These are phyloP conservation scores for Daucus carota DNA, from an alignment of 129 eudicot species.

Conservation along the genomic window DH1_v3.0 NC_030381.2:35863501-35864000, in stretches of 20 bases:
- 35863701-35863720: background rate
- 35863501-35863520: background rate
- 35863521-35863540: background rate
- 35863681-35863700: background rate
- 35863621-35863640: background rate
- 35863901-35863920: constrained; percentile 42
- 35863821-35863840: constrained; percentile 73
- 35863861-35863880: constrained; percentile 61
- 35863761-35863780: background rate
- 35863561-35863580: background rate
- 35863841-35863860: constrained; percentile 52
- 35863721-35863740: too few relatives aligned
- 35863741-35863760: too few relatives aligned
- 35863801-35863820: constrained; percentile 75
- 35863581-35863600: background rate
- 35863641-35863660: background rate
- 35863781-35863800: constrained; percentile 62
- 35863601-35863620: background rate
- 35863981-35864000: constrained; percentile 1
- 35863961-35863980: constrained; percentile 40
- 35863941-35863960: constrained; percentile 24
- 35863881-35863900: constrained; percentile 64
- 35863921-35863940: constrained; percentile 51
- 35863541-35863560: background rate
- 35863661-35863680: background rate